Percentiles rank a stretch among this genome's conserved stretches.
Evolutionary conservation across 2,329 filamentous ascomycete genomes (phyloP).

Genomic region (Colletotrichum liriopes): DNA sequence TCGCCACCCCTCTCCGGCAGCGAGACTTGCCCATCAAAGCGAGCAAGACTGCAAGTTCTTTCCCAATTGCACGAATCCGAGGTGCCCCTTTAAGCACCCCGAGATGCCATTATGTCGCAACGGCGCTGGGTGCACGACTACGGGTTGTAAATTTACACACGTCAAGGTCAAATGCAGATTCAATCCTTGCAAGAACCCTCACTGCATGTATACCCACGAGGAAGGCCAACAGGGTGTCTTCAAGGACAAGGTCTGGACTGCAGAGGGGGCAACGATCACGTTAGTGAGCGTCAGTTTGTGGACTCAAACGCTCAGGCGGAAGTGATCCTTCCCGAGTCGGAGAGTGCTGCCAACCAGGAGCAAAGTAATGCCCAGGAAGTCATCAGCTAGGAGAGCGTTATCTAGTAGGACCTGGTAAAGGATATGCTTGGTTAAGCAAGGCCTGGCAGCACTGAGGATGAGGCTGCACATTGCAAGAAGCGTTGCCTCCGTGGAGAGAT

Average conservation of each 20-base stretch:
- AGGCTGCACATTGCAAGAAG: slow-evolving; percentile 13
- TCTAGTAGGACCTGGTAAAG: background rate
- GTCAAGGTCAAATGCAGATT: slow-evolving; percentile 88
- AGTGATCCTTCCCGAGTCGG: slow-evolving; percentile 75
- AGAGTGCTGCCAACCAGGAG: slow-evolving; percentile 57
- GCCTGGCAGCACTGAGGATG: background rate
- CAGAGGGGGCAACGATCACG: slow-evolving; percentile 74
- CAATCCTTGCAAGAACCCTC: slow-evolving; percentile 91
- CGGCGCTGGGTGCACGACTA: slow-evolving; percentile 86
- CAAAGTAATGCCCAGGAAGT: slow-evolving; percentile 56
- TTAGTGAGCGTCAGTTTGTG: slow-evolving; percentile 92
- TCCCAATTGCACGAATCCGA: slow-evolving; percentile 90
- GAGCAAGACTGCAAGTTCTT: slow-evolving; percentile 93
- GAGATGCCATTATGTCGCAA: slow-evolving; percentile 91
- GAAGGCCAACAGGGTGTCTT: slow-evolving; percentile 91
- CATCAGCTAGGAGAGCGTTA: slow-evolving; percentile 47
- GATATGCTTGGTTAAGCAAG: background rate
- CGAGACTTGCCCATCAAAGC: slow-evolving; percentile 82
- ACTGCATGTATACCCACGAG: slow-evolving; percentile 89
- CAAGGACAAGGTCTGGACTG: slow-evolving; percentile 92
- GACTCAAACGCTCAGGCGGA: slow-evolving; percentile 80
- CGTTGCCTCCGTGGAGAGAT: slow-evolving; percentile 17
- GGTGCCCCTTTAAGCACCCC: slow-evolving; percentile 92
- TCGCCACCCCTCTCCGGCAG: slow-evolving; percentile 92
- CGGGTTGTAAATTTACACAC: slow-evolving; percentile 93